Evolutionary conservation across 805 yeast genomes (phyloP).

Genomic region (Cyberlindnera sargentensis): DNA sequence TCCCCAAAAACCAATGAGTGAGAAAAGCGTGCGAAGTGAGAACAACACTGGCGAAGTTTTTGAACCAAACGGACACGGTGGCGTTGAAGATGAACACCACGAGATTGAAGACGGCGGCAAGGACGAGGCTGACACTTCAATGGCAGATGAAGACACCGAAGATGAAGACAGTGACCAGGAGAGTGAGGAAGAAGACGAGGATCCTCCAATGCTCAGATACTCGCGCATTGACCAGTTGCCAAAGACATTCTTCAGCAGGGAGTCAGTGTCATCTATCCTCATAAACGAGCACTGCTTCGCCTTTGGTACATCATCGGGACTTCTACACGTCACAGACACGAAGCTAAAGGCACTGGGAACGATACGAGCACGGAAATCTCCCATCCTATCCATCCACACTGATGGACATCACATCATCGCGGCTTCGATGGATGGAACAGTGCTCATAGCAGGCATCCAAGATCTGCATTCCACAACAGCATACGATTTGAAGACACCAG

Average conservation of each 20-base stretch:
- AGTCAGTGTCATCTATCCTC: conserved; percentile 68
- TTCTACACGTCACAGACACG: conserved; percentile 59
- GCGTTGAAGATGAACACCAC: not conserved
- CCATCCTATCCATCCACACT: conserved; percentile 57
- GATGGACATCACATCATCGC: conserved; percentile 77
- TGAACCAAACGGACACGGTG: not conserved
- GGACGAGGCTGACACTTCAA: not conserved
- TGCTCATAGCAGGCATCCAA: conserved; percentile 64
- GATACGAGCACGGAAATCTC: conserved; percentile 78
- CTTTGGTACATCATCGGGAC: conserved; percentile 88
- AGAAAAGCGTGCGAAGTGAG: not conserved
- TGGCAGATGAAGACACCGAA: conserved; percentile 1
- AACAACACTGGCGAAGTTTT: not conserved
- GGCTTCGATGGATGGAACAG: conserved; percentile 91
- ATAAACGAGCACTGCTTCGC: conserved; percentile 56
- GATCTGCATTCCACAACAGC: conserved; percentile 31
- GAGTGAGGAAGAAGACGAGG: conserved; percentile 38
- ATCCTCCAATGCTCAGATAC: conserved; percentile 72
- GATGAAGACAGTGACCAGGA: conserved; percentile 12
- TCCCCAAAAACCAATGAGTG: not conserved
- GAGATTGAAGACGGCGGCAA: not conserved
- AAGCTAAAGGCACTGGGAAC: conserved; percentile 60
- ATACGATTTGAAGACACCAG: conserved; percentile 79
- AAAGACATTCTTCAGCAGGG: conserved; percentile 58
- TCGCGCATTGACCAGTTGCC: conserved; percentile 66